Conservation (phyloP, 1,284 basidiomycete species). For the Ceratorhiza oryzae-sativae region DNA sequence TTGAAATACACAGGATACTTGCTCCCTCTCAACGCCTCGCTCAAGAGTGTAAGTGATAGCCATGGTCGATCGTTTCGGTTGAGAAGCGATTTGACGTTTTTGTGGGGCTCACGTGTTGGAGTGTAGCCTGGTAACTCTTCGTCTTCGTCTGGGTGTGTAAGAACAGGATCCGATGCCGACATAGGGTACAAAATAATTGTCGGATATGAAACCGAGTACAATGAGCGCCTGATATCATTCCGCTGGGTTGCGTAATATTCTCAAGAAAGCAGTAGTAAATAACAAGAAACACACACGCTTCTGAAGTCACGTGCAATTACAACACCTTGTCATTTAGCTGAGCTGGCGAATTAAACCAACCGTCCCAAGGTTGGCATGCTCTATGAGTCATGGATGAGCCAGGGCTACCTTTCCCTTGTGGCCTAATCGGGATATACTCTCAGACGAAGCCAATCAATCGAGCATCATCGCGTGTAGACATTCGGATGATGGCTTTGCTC, state of each 20-base stretch:
- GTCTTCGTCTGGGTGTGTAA: not conserved
- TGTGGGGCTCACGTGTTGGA: not conserved
- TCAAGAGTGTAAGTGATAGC: constrained; percentile 18
- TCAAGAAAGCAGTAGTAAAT: not conserved
- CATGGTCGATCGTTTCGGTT: constrained; percentile 13
- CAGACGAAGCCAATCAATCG: not conserved
- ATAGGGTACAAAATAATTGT: not conserved
- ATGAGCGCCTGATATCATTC: not conserved
- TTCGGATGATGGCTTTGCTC: constrained; percentile 8
- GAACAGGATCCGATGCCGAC: not conserved
- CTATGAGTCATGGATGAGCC: not conserved
- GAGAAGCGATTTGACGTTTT: constrained; percentile 9
- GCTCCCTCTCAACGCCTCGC: constrained; percentile 8
- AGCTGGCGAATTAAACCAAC: too few relatives aligned
- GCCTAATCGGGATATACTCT: constrained; percentile 3
- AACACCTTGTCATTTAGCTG: too few relatives aligned
- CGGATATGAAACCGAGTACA: not conserved
- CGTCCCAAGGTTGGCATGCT: too few relatives aligned
- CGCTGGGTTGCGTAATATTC: too few relatives aligned
- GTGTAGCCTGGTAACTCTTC: constrained; percentile 26
- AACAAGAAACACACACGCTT: not conserved
- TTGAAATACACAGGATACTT: constrained; percentile 26
- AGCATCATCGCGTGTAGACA: constrained; percentile 7
- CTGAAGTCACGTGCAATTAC: not conserved
- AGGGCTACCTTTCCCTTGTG: constrained; percentile 28